Conservation (phyloP, 208 protist genomes). For the Kentomonas sorsogonicus region DNA sequence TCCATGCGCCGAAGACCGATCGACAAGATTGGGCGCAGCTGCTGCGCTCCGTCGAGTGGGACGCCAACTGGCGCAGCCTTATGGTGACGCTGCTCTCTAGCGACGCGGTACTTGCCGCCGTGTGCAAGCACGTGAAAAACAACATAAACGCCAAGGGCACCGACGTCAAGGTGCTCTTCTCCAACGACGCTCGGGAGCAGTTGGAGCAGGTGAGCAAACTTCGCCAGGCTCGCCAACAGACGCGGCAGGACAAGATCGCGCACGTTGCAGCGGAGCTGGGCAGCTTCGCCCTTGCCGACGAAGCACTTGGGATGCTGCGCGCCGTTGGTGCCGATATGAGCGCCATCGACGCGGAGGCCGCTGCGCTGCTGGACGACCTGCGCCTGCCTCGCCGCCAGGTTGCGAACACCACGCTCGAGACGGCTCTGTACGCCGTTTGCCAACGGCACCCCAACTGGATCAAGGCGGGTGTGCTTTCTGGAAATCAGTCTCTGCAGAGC, state of each 20-base stretch:
- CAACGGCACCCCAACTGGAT: slow-evolving; percentile 72
- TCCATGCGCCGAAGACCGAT: slow-evolving; percentile 19
- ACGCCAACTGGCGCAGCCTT: slow-evolving; percentile 44
- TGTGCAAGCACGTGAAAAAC: slow-evolving; percentile 48
- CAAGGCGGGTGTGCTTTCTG: slow-evolving; percentile 55
- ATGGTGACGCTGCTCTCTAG: slow-evolving; percentile 40
- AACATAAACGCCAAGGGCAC: slow-evolving; percentile 47
- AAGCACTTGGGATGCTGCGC: slow-evolving; percentile 40
- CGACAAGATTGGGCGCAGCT: slow-evolving; percentile 51
- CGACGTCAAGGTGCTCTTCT: slow-evolving; percentile 39
- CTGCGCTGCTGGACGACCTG: slow-evolving; percentile 10
- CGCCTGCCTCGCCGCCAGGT: slow-evolving; percentile 25
- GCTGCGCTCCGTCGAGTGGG: slow-evolving; percentile 61
- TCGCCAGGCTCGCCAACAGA: slow-evolving; percentile 26
- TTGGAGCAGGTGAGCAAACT: slow-evolving; percentile 33
- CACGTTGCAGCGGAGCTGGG: slow-evolving; percentile 40
- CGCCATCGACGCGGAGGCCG: slow-evolving; percentile 31
- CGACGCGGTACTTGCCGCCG: slow-evolving; percentile 26
- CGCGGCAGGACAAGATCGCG: slow-evolving; percentile 16
- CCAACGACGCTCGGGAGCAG: slow-evolving; percentile 35
- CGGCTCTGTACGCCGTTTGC: slow-evolving; percentile 36
- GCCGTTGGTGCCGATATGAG: slow-evolving; percentile 33
- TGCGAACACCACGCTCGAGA: slow-evolving; percentile 25
- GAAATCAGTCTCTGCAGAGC: too few species aligned
- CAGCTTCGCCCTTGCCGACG: slow-evolving; percentile 51